Base-by-base conservation (phyloP, 495 filamentous ascomycete genomes). In the Lasiosphaeriaceae sp. region DNA sequence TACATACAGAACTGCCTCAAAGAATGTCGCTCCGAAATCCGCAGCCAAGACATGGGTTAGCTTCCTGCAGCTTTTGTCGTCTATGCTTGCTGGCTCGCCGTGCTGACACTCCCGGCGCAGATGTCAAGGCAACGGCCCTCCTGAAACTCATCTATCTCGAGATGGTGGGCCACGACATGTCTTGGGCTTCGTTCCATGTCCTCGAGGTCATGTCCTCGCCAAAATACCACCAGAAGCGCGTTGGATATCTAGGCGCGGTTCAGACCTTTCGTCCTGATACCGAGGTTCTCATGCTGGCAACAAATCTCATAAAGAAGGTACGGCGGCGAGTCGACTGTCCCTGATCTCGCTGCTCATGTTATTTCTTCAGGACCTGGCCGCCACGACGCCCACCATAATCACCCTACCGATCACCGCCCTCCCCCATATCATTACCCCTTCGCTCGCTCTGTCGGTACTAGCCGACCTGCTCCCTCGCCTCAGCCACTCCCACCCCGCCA, bases 141-240 rank as follows among this genome's bases (percentile, higher is more conserved):
- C 74, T 98, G 63, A 98, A 98, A 74, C 79, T 98, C 54, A 86
- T 96, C 37, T 98, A 98, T 68, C 82, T 98, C 57, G 94, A 98
- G 70, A 98, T 98, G 94, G 91, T 96, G 67, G 94, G 94, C 11
- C 89, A 98, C 66, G 94, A 98, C 73, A 98, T 98, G 94, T 97
- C 94, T 0, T 98, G 94, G 94, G 94, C 95, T 19, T 90, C 91
- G 9, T 98, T 98, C 71, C 89, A 97, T 70, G 94, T 97, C 12
- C 86, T 98, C 31, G 94, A 98, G 73, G 94, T 98, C 71, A 98
- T 98, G 94, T 95, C 92, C 21, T 94, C 90, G 6, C 72, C 86
- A 16, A 97, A 96, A 71, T 96, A 96, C 70, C 79, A 89, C 35
- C 94, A 96, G 69, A 98, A 98, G 70, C 77, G 94, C 57, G 90